A percentile compares a stretch with the other conserved stretches of the same genome.
Evolutionary conservation across 176 grass and related monocot species (phyloP).

Genomic region (Leersia perrieri): DNA sequence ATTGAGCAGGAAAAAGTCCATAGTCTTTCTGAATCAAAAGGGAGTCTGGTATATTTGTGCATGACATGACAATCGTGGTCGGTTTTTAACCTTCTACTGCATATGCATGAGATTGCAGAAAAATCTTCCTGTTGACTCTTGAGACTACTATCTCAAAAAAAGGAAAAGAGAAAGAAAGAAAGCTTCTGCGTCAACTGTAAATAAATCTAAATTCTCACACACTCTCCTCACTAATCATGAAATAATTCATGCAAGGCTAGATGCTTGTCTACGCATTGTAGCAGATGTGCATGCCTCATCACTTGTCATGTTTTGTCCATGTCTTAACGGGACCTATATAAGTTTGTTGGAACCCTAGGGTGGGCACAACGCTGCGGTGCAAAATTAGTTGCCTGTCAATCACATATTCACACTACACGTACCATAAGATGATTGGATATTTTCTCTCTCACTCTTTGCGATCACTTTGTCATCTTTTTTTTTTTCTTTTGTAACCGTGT

Average conservation of each 20-base stretch:
- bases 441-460: background rate
- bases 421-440: constrained; percentile 2
- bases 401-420: background rate
- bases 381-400: constrained; percentile 30
- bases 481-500: background rate
- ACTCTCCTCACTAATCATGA: constrained; percentile 11
- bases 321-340: background rate
- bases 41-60: background rate
- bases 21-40: background rate
- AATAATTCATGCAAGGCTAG: constrained; percentile 5
- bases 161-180: no score
- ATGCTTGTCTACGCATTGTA: background rate
- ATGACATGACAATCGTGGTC: background rate
- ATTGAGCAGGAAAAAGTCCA: background rate
- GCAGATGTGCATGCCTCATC: background rate
- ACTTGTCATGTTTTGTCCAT: background rate
- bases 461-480: background rate
- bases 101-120: no score
- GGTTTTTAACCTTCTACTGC: background rate
- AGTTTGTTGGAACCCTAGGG: constrained; percentile 7
- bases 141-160: background rate
- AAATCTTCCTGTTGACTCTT: background rate
- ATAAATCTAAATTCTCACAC: background rate
- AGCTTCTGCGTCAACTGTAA: background rate
- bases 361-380: constrained; percentile 9